Base-by-base conservation (phyloP, 2,329 filamentous ascomycete genomes). In the Trichoderma arundinaceum region DNA sequence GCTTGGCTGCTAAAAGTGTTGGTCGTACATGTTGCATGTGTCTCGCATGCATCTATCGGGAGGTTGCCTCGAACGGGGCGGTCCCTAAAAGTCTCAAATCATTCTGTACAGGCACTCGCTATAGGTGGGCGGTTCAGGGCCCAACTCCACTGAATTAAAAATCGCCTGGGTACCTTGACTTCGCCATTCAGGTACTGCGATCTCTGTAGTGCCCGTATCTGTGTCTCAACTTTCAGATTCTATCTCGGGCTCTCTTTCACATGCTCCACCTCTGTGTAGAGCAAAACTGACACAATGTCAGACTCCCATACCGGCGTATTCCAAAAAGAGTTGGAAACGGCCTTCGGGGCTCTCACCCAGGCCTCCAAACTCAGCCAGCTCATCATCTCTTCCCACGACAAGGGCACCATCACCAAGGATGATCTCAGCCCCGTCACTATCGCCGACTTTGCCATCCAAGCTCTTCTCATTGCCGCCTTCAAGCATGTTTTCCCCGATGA, bases 381-480 rank as follows among this genome's bases (percentile, higher is more conserved):
- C 2, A 79, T 85, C 48, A 76, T 86, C 51, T 74, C 78, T 0
- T 72, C 77, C 2, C 75, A 78, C 35, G 81, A 85, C 74, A 84
- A 84, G 71, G 82, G 81, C 63, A 77, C 79, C 28, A 73, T 86
- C 28, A 77, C 82, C 66, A 88, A 88, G 68, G 80, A 81, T 49
- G 84, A 86, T 71, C 75, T 85, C 41, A 84, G 81, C 64, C 84
- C 84, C 2, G 86, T 87, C 53, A 88, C 86, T 0, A 78, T 87
- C 19, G 86, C 82, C 72, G 85, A 88, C 73, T 87, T 87, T 69
- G 85, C 85, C 62, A 81, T 86, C 65, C 85, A 87, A 70, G 84
- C 84, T 0, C 77, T 87, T 5, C 78, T 87, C 46, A 82, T 82
- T 6, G 75, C 80, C 43, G 82, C 82, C 1, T 75, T 87, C 65